Evolutionary conservation across 805 yeast species (phyloP).

Genomic region (Yamadazyma laniorum): DNA sequence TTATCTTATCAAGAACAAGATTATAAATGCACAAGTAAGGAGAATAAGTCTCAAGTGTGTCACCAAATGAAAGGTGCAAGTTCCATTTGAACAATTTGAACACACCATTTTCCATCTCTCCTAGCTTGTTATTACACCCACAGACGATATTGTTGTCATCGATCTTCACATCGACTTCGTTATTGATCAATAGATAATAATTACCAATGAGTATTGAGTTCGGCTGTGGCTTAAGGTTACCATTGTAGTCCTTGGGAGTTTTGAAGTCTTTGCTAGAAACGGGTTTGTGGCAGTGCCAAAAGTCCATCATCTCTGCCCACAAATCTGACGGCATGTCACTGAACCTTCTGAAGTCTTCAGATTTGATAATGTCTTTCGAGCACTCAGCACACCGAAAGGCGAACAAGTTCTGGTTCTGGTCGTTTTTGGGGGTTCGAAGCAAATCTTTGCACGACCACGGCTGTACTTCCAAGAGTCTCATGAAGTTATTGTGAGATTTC

Average conservation of each 20-base stretch:
- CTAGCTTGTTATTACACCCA: conserved; percentile 39
- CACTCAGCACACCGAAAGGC: conserved; percentile 34
- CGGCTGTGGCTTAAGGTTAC: conserved; percentile 43
- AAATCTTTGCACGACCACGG: conserved; percentile 48
- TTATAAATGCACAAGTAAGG: conserved; percentile 39
- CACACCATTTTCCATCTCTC: conserved; percentile 24
- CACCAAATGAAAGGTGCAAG: conserved; percentile 27
- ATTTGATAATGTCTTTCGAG: conserved; percentile 23
- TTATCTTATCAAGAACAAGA: conserved; percentile 39
- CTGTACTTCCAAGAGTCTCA: conserved; percentile 11
- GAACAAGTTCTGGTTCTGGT: conserved; percentile 21
- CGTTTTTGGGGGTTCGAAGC: conserved; percentile 30
- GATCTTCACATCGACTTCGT: conserved; percentile 6
- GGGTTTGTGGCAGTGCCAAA: conserved; percentile 96
- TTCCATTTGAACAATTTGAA: conserved; percentile 57
- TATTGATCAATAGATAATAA: conserved; percentile 49
- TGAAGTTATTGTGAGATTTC: conserved; percentile 4
- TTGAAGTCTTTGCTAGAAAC: conserved; percentile 21
- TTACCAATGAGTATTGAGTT: conserved; percentile 52
- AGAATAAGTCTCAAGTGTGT: conserved; percentile 24
- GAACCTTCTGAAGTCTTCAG: conserved; percentile 30
- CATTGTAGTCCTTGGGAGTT: conserved; percentile 32
- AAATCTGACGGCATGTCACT: conserved; percentile 83
- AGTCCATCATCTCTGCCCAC: conserved; percentile 95
- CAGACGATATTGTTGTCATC: conserved; percentile 27